Evolutionary conservation across 345 rosid genomes (phyloP).

Genomic region (Pugionium dolabratum): DNA sequence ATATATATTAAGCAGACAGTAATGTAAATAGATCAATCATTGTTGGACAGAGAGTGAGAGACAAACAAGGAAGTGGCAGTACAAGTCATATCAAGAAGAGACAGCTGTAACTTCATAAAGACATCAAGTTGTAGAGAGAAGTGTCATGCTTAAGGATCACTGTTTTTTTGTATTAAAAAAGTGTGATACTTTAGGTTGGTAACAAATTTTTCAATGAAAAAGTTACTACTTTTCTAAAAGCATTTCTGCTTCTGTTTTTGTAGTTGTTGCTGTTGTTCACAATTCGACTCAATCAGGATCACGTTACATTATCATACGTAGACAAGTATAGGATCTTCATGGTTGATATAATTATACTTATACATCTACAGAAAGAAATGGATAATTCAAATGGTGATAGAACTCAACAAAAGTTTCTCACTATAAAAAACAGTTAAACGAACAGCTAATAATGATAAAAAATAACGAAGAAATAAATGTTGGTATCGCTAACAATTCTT

Average conservation of each 20-base stretch:
- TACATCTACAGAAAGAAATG: not conserved
- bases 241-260: no score
- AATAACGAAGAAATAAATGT: not conserved
- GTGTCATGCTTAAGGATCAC: constrained; percentile 36
- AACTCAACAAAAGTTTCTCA: not conserved
- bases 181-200: no score
- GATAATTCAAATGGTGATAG: not conserved
- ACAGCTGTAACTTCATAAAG: constrained; percentile 43
- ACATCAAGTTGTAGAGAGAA: constrained; percentile 43
- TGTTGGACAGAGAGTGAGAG: constrained; percentile 26
- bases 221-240: no score
- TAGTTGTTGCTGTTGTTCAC: no score
- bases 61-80: constrained; percentile 34
- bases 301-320: no score
- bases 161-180: no score
- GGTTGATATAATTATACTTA: not conserved
- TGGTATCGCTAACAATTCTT: not conserved
- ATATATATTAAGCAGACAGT: not conserved
- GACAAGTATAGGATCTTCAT: constrained; percentile 16
- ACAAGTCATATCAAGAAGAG: constrained; percentile 44
- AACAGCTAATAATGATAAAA: not conserved
- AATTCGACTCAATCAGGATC: constrained; percentile 18
- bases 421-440: not conserved
- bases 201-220: no score
- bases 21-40: constrained; percentile 34